Evolutionary conservation across 1,284 basidiomycete genomes (phyloP), one percentile per base, ranked within the genome.

Genomic region (Taiwanofungus camphoratus): DNA sequence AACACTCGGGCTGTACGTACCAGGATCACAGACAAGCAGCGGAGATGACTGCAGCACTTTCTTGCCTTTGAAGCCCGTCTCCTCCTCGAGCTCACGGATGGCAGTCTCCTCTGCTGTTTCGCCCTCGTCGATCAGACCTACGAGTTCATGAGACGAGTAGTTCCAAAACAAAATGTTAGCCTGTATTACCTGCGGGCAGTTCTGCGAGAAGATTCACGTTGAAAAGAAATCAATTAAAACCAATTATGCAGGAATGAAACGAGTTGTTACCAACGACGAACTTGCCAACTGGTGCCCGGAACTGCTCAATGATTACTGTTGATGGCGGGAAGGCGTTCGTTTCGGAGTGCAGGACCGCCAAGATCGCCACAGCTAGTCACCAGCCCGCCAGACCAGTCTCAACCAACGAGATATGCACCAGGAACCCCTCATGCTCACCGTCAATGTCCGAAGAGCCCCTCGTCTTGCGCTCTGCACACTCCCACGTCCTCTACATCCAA

Each of bases 241-340:
- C 9, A 9, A 26, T 4, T 8, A 16, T 4, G 13, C 4, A 4
- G 12, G 24, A 11, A 19, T 11, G 8, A 19, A 12, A 20, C 11
- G 9, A 26, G 1, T 4, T 33, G 73, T 30, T 58, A 81, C 88
- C 90, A 44, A 93, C 73, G 45, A 88, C 75, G 47, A 76, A 74
- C 45, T 79, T 80, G 51, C 76, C 83, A 24, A 88, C 74, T 0
- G 91, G 87, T 0, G 91, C 88, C 22, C 91, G 78, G 62, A 82
- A 94, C 62, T 94, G 92, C 60, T 94, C 90, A 51, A 94, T 80
- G 48, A 96, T 73, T 43, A 95, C 76, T 2, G 89, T 92, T 0
- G 83, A 87, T 0, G 67, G 61, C 23, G 68, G 81, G 64, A 81
- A 91, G 15, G 75, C 73, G 50, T 76, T 71, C 12, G 76, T 77